These are phyloP conservation scores for Hirsutella minnesotensis DNA, from an alignment of 2,329 filamentous ascomycete genomes.

Conservation along the genomic window DNA sequence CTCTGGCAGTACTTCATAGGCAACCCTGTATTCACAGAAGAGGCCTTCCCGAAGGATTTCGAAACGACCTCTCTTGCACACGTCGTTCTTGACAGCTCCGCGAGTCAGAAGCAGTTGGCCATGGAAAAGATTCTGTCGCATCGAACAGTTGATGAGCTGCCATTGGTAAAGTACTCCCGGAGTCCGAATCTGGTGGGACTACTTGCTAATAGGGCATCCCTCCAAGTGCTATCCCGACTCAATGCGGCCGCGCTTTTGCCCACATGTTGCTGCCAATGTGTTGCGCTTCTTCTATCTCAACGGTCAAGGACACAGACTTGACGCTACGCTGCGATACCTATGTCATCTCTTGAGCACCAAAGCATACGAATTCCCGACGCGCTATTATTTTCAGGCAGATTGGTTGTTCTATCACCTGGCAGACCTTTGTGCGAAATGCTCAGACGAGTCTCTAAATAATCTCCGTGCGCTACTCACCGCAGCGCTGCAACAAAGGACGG, in stretches of 20 bases:
- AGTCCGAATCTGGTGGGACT: background rate
- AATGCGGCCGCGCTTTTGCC: conserved; percentile 1
- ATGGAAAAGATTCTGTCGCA: conserved; percentile 1
- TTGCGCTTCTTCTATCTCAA: conserved; percentile 4
- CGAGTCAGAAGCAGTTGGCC: conserved; percentile 1
- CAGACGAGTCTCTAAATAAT: background rate
- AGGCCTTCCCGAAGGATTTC: conserved; percentile 1
- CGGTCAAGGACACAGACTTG: background rate
- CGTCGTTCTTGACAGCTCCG: background rate
- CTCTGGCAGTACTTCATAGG: conserved; percentile 3
- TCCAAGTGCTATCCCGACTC: conserved; percentile 1
- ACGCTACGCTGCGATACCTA: background rate
- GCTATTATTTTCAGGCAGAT: conserved; percentile 4
- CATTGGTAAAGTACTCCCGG: background rate
- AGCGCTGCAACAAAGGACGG: background rate
- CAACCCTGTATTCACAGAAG: background rate
- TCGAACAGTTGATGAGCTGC: conserved; percentile 1
- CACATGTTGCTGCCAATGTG: conserved; percentile 1
- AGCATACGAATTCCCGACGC: conserved; percentile 2
- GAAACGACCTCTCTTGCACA: conserved; percentile 4
- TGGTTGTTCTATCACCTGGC: conserved; percentile 3
- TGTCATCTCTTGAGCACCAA: conserved; percentile 1
- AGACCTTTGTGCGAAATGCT: conserved; percentile 1
- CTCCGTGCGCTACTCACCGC: background rate
- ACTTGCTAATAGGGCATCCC: background rate